Evolutionary conservation across 208 protist genomes (phyloP).

Genomic region (Crithidia acanthocephali): DNA sequence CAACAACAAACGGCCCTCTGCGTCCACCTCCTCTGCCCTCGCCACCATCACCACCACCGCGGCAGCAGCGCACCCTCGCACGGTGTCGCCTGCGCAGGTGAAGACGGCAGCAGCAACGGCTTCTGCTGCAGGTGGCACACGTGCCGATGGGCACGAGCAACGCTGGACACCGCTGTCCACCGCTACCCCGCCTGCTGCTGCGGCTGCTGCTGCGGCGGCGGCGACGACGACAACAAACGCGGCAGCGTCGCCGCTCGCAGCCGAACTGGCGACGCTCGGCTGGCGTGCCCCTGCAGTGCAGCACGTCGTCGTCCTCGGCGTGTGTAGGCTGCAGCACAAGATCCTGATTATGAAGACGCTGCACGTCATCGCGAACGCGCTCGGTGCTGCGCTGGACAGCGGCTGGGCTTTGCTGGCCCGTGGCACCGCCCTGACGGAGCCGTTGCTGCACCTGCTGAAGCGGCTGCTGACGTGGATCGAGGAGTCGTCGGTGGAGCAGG

Average conservation of each 20-base stretch:
- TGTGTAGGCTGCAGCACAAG: constrained; percentile 54
- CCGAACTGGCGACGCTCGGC: constrained; percentile 3
- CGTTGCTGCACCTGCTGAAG: constrained; percentile 45
- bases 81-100: neutral
- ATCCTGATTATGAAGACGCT: constrained; percentile 60
- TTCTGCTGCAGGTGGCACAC: neutral
- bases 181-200: neutral
- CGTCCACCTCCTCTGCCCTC: no score
- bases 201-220: neutral
- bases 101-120: neutral
- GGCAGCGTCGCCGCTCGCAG: neutral
- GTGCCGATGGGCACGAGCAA: neutral
- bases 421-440: constrained; percentile 52
- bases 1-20: neutral
- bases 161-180: neutral
- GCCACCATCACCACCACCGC: neutral
- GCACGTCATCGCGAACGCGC: constrained; percentile 55
- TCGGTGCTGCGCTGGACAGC: constrained; percentile 44
- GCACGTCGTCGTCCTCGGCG: constrained; percentile 31
- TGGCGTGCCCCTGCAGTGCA: constrained; percentile 29
- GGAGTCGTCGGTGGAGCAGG: constrained; percentile 35
- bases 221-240: neutral
- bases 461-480: constrained; percentile 37
- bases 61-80: neutral
- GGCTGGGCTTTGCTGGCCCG: constrained; percentile 55